These are phyloP conservation scores for Gyrodon lividus DNA, from an alignment of 768 basidiomycete species.

Conservation along the genomic window DNA sequence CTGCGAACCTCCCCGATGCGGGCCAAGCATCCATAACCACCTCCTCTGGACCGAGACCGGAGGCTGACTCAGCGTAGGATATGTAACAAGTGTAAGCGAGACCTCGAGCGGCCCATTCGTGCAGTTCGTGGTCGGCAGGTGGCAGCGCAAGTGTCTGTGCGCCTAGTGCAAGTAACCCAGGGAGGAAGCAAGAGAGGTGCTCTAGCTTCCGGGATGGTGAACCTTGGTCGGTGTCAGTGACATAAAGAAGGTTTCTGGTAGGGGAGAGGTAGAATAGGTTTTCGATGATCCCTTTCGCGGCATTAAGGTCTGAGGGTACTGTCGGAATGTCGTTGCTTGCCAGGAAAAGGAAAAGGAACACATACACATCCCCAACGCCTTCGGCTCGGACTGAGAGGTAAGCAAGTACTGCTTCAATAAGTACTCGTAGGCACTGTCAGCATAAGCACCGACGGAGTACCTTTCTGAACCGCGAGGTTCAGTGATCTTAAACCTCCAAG, in stretches of 20 bases:
- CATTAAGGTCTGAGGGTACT: slow-evolving; percentile 43
- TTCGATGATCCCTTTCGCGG: slow-evolving; percentile 52
- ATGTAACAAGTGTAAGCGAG: slow-evolving; percentile 58
- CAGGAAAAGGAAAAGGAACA: neutral
- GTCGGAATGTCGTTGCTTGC: neutral
- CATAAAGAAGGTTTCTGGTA: slow-evolving; percentile 58
- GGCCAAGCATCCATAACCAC: slow-evolving; percentile 16
- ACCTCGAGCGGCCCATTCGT: slow-evolving; percentile 61
- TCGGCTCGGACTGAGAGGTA: slow-evolving; percentile 43
- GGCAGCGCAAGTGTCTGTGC: slow-evolving; percentile 45
- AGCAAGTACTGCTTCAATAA: slow-evolving; percentile 64
- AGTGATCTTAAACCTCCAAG: neutral
- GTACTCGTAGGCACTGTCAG: slow-evolving; percentile 70
- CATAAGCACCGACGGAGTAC: slow-evolving; percentile 53
- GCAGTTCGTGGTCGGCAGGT: slow-evolving; percentile 37
- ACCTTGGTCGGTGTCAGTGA: slow-evolving; percentile 47
- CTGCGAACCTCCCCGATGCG: slow-evolving; percentile 12
- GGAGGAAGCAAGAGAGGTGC: slow-evolving; percentile 70
- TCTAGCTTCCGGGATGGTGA: slow-evolving; percentile 48
- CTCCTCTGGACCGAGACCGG: slow-evolving; percentile 32
- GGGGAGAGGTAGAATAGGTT: slow-evolving; percentile 59
- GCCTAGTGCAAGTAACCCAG: slow-evolving; percentile 65
- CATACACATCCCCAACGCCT: slow-evolving; percentile 54
- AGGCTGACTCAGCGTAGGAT: slow-evolving; percentile 38
- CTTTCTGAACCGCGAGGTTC: slow-evolving; percentile 28